phyloP scores from a whole-genome alignment of 75 land plant genomes.

The Cunninghamia lanceolata region DNA sequence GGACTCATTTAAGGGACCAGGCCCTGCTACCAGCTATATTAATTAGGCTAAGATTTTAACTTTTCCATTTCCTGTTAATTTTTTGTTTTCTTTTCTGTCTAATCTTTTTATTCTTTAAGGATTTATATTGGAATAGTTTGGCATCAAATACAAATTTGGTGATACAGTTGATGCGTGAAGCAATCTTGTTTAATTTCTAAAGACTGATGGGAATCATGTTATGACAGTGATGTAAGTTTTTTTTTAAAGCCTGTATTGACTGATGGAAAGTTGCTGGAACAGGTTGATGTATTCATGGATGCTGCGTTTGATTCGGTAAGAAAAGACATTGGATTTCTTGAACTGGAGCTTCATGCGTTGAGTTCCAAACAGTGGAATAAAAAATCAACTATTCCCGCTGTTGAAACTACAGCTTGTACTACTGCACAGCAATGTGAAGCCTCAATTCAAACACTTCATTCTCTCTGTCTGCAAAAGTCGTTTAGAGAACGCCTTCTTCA shows the following conservation, averaged over 20 bases:
- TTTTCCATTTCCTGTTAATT: neutral
- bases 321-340: constrained; percentile 52
- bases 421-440: constrained; percentile 84
- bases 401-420: constrained; percentile 40
- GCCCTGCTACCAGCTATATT: neutral
- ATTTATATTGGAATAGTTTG: neutral
- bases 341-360: constrained; percentile 43
- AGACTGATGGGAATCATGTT: neutral
- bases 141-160: neutral
- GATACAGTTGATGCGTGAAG: neutral
- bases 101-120: neutral
- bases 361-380: constrained; percentile 23
- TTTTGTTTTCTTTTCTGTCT: neutral
- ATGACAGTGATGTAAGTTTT: neutral
- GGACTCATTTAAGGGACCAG: neutral
- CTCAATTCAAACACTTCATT: constrained; percentile 79
- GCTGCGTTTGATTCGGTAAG: constrained; percentile 71
- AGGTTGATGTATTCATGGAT: constrained; percentile 94
- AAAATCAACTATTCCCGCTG: constrained; percentile 25
- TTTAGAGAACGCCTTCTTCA: constrained; percentile 79
- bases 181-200: neutral
- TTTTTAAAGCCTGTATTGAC: neutral
- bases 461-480: constrained; percentile 68
- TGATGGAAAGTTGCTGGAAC: constrained; percentile 10
- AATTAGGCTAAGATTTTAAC: neutral